phyloP scores from a whole-genome alignment of 1,139 yeast genomes.

The Saccharomycopsis hybrid region DNA sequence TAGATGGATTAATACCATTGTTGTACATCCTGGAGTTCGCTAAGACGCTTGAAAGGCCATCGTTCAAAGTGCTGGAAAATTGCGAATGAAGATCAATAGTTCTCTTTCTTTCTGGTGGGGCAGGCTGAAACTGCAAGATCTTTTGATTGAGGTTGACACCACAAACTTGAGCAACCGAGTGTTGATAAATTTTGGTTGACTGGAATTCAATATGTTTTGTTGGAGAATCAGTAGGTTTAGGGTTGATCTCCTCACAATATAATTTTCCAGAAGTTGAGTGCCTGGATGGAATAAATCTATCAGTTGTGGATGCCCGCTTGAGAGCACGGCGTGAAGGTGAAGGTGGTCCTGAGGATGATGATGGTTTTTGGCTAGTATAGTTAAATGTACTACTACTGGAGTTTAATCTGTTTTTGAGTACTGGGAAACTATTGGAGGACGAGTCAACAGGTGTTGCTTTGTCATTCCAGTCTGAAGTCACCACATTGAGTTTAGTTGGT shows the following conservation, averaged over 20 bases:
- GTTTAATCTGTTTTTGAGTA: slow-evolving; percentile 4
- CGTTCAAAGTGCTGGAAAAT: slow-evolving; percentile 29
- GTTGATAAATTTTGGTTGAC: slow-evolving; percentile 65
- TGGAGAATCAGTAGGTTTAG: slow-evolving; percentile 43
- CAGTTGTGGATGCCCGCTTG: slow-evolving; percentile 25
- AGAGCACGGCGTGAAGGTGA: slow-evolving; percentile 22
- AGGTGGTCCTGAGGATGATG: slow-evolving; percentile 21
- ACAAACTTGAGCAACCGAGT: slow-evolving; percentile 90
- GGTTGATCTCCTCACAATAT: slow-evolving; percentile 23
- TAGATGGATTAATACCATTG: slow-evolving; percentile 28
- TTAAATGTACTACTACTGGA: slow-evolving; percentile 5
- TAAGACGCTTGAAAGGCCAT: slow-evolving; percentile 13
- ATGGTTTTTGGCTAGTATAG: too few species aligned
- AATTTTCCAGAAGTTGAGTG: slow-evolving; percentile 42
- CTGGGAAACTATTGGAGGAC: slow-evolving; percentile 22
- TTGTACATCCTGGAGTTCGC: slow-evolving; percentile 12
- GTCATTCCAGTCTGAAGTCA: slow-evolving; percentile 29
- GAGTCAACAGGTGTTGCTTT: slow-evolving; percentile 22
- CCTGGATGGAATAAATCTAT: slow-evolving; percentile 49
- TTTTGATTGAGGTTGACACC: slow-evolving; percentile 82
- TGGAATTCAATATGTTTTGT: slow-evolving; percentile 58
- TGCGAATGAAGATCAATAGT: slow-evolving; percentile 46
- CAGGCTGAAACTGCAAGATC: slow-evolving; percentile 79
- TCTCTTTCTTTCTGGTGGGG: slow-evolving; percentile 61
- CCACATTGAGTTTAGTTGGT: slow-evolving; percentile 42